These are phyloP conservation scores for Colletotrichum australisinense DNA, from an alignment of 2,329 filamentous ascomycete genomes.

Conservation along the genomic window DNA sequence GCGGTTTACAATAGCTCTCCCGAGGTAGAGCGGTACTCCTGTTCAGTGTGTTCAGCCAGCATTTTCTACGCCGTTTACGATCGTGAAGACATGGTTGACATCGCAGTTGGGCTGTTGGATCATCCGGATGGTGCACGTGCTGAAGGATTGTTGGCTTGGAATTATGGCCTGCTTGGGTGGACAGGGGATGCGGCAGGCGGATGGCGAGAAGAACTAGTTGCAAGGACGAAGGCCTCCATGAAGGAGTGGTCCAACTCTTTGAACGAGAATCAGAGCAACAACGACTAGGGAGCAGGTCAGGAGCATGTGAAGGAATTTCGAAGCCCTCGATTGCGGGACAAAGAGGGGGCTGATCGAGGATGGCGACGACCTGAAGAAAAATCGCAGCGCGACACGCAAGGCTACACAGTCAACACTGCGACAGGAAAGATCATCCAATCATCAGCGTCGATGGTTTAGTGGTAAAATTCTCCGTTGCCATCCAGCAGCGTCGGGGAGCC, in stretches of 20 bases:
- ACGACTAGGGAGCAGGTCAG: not conserved
- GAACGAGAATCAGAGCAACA: not conserved
- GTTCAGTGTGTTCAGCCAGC: conserved; percentile 57
- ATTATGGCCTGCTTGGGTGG: conserved; percentile 46
- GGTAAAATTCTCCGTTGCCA: conserved; percentile 1
- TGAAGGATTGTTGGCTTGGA: conserved; percentile 56
- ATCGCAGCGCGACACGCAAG: too few relatives aligned
- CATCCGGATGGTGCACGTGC: conserved; percentile 57
- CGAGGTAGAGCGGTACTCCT: conserved; percentile 60
- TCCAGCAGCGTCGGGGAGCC: not conserved
- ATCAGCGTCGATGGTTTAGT: not conserved
- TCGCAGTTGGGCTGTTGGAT: conserved; percentile 58
- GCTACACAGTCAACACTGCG: rapidly evolving
- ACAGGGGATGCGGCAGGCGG: conserved; percentile 50
- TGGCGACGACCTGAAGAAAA: too few relatives aligned
- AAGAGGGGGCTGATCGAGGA: not conserved
- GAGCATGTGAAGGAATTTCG: not conserved
- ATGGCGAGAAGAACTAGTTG: conserved; percentile 52
- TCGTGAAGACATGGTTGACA: conserved; percentile 52
- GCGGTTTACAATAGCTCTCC: conserved; percentile 55
- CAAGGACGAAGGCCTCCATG: conserved; percentile 40
- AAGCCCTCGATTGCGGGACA: not conserved
- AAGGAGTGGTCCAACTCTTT: not conserved
- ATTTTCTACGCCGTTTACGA: conserved; percentile 57
- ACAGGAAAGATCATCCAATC: rapidly evolving